Conservation (phyloP, 208 protist species). For the Trypanosoma cruzi region DNA sequence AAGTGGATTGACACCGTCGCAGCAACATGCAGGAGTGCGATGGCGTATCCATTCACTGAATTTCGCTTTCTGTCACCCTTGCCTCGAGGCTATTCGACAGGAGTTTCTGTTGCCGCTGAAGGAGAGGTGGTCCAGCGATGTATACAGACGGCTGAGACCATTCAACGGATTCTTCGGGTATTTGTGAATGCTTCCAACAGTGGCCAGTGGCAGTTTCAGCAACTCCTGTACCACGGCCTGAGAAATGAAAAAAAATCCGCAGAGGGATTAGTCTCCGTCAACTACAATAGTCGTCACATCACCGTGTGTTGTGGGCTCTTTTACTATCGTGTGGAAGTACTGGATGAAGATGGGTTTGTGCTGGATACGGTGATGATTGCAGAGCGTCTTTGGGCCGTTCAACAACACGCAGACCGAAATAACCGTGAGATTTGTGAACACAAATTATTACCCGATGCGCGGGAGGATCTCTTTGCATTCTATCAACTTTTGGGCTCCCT, state of each 20-base stretch:
- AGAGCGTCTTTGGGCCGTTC: conserved; percentile 11
- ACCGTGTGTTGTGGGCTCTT: conserved; percentile 71
- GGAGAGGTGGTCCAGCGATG: neutral
- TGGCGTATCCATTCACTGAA: conserved; percentile 23
- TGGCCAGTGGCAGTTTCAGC: neutral
- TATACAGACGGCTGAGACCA: conserved; percentile 12
- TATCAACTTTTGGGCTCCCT: conserved; percentile 49
- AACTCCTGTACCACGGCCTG: conserved; percentile 26
- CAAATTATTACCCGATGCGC: conserved; percentile 37
- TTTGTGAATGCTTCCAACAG: conserved; percentile 18
- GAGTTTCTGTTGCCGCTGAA: neutral
- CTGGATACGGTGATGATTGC: conserved; percentile 10
- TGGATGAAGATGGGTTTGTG: conserved; percentile 37
- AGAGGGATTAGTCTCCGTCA: conserved; percentile 13
- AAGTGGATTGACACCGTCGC: conserved; percentile 23
- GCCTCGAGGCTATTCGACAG: neutral
- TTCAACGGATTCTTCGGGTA: conserved; percentile 26
- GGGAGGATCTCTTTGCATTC: conserved; percentile 45
- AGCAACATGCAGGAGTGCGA: conserved; percentile 8
- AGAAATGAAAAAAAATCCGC: conserved; percentile 18
- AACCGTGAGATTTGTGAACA: conserved; percentile 27
- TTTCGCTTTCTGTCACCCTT: conserved; percentile 16
- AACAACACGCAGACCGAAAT: conserved; percentile 22
- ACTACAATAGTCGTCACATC: conserved; percentile 51
- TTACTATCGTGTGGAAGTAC: conserved; percentile 72